These are phyloP conservation scores for Pochonia chlamydosporia DNA, from an alignment of 2,329 filamentous ascomycete genomes.

Conservation along the genomic window DNA sequence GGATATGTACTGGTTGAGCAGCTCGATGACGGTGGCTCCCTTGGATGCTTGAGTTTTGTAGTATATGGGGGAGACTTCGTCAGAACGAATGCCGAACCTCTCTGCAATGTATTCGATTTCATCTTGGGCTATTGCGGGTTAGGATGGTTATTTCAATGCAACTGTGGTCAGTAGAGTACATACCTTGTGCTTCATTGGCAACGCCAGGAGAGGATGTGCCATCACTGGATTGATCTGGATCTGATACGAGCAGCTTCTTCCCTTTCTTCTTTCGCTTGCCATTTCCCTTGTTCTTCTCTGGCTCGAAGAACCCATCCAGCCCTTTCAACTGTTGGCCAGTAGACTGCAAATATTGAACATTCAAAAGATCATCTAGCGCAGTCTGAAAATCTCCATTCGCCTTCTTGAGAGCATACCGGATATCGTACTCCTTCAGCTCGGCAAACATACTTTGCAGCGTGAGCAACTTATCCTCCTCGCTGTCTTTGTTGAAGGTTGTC, in stretches of 20 bases:
- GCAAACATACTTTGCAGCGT: constrained; percentile 68
- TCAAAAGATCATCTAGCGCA: constrained; percentile 76
- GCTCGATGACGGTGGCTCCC: constrained; percentile 33
- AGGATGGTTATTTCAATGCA: not conserved
- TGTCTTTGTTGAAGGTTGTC: constrained; percentile 32
- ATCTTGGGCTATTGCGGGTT: constrained; percentile 22
- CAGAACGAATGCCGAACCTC: constrained; percentile 33
- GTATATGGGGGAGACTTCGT: constrained; percentile 36
- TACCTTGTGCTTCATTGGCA: constrained; percentile 1
- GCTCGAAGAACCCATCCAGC: constrained; percentile 73
- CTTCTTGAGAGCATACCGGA: constrained; percentile 63
- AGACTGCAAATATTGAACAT: constrained; percentile 70
- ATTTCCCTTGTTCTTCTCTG: constrained; percentile 25
- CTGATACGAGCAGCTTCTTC: constrained; percentile 18
- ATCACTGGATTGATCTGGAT: constrained; percentile 12
- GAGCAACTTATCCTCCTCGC: constrained; percentile 55
- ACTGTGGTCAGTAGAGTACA: not conserved
- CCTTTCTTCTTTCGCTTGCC: constrained; percentile 24
- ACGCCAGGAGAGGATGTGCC: constrained; percentile 12
- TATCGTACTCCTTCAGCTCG: constrained; percentile 57
- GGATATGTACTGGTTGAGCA: constrained; percentile 37
- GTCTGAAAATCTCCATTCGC: constrained; percentile 59
- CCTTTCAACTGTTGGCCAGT: constrained; percentile 60
- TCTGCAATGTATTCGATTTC: constrained; percentile 40
- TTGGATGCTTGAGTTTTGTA: constrained; percentile 30